Base-by-base conservation (phyloP, 495 filamentous ascomycete species). In the Astrothelium macrocarpum region DNA sequence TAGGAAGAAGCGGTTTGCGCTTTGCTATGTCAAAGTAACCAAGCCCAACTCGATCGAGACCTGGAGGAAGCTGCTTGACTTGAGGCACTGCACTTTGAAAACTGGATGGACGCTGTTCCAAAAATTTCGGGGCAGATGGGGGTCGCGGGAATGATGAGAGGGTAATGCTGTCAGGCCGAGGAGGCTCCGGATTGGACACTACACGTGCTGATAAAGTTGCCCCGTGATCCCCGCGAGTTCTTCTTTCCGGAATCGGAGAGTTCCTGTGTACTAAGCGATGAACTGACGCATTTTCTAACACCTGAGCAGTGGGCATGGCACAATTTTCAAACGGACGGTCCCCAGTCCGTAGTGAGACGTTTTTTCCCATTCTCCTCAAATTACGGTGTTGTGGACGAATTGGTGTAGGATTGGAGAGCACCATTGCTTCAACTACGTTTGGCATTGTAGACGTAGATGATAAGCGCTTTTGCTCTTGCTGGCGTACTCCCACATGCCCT, bases 311-410 rank as follows among this genome's bases (percentile, higher is more conserved):
- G 9, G 64, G 62, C 20, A 65, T 66, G 10, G 70, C 71, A 28
- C 23, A 29, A 12, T 32, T 60, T 4, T 65, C 45, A 3, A 36
- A 28, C 36, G 64, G 64, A 59, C 53, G 59, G 18, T 58, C 42
- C 16, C 69, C 67, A 45, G 39, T 28, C 25, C 65, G 62, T 5
- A 66, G 64, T 32, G 67, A 69, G 10, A 71, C 53, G 29, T 73
- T 73, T 59, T 67, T 71, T 23, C 69, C 69, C 49, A 67, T 66
- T 53, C 71, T 70, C 32, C 69, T 70, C 3, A 73, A 61, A 28
- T 60, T 65, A 12, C 32, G 64, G 16, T 62, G 28, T 23, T 64
- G 67, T 32, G 68, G 67, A 18, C 67, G 70, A 3, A 65, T 65
- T 11, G 64, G 61, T 36, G 71, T 67, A 14, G 36, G 29, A 28